These are phyloP conservation scores for Theileria orientalis DNA, from an alignment of 169 alveolate species.

Conservation along the genomic window DNA sequence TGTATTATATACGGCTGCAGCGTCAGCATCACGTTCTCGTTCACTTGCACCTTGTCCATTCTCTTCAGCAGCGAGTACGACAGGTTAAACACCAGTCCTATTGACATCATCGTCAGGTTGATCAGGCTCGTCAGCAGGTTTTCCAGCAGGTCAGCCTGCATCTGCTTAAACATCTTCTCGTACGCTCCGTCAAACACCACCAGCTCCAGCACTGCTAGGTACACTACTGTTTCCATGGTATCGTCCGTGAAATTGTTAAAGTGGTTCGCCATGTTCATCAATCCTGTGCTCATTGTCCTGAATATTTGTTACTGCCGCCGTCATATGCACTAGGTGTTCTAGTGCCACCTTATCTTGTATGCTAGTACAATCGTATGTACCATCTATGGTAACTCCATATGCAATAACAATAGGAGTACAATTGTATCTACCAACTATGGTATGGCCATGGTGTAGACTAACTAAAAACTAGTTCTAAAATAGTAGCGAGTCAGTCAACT, in stretches of 20 bases:
- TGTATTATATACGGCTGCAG: slow-evolving; percentile 52
- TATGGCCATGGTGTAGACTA: too few relatives aligned
- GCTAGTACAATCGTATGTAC: too few relatives aligned
- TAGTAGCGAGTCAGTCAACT: too few relatives aligned
- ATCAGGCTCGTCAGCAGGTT: not conserved
- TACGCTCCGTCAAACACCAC: not conserved
- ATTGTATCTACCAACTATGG: too few relatives aligned
- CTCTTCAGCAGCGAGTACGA: not conserved
- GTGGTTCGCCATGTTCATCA: not conserved
- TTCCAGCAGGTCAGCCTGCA: not conserved
- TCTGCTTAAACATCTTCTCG: slow-evolving; percentile 1
- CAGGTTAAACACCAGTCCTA: not conserved
- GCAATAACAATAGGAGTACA: too few relatives aligned
- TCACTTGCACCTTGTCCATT: slow-evolving; percentile 13
- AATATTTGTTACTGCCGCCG: too few relatives aligned
- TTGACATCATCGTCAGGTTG: not conserved
- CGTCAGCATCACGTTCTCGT: slow-evolving; percentile 32
- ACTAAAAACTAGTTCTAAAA: too few relatives aligned
- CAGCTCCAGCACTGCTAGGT: not conserved
- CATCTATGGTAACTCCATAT: too few relatives aligned
- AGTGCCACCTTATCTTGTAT: too few relatives aligned
- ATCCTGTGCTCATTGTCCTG: not conserved
- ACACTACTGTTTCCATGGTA: not conserved
- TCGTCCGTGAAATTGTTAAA: not conserved
- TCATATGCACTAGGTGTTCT: too few relatives aligned